phyloP scores from a whole-genome alignment of 1,284 basidiomycete species.

The Sutorius eximius region DNA sequence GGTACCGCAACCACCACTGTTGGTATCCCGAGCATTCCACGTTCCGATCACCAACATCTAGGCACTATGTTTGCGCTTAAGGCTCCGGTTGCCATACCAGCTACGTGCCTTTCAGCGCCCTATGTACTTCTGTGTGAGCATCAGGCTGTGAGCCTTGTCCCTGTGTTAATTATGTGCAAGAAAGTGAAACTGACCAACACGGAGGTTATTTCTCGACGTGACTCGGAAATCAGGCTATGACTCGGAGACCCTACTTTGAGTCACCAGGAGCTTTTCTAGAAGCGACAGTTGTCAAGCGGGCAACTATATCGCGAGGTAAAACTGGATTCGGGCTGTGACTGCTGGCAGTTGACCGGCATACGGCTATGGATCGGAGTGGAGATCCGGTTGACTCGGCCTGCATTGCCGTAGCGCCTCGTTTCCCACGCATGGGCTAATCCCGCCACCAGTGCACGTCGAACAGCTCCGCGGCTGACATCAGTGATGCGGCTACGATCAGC shows the following conservation, averaged over 20 bases:
- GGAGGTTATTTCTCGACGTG: too few species aligned
- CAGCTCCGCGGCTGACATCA: too few species aligned
- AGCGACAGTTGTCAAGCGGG: not conserved
- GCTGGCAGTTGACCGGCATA: not conserved
- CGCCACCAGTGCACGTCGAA: not conserved
- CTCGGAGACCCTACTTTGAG: too few species aligned
- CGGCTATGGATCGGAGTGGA: not conserved
- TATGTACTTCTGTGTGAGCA: too few species aligned
- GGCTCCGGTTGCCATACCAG: constrained; percentile 2
- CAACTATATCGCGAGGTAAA: not conserved
- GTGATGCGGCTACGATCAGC: too few species aligned
- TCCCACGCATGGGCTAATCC: not conserved
- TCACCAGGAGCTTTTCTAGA: not conserved
- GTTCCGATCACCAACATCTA: not conserved
- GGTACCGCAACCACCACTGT: constrained; percentile 1
- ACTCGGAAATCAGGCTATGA: not conserved
- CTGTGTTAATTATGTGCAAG: not conserved
- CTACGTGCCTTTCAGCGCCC: not conserved
- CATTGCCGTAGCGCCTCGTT: not conserved
- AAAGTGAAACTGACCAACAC: not conserved
- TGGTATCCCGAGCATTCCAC: not conserved
- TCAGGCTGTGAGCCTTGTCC: not conserved
- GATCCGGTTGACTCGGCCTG: not conserved
- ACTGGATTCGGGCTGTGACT: not conserved
- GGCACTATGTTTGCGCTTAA: not conserved